Base-by-base conservation (phyloP, 352 stramenopile species). In the Discostella stelligera region DNA sequence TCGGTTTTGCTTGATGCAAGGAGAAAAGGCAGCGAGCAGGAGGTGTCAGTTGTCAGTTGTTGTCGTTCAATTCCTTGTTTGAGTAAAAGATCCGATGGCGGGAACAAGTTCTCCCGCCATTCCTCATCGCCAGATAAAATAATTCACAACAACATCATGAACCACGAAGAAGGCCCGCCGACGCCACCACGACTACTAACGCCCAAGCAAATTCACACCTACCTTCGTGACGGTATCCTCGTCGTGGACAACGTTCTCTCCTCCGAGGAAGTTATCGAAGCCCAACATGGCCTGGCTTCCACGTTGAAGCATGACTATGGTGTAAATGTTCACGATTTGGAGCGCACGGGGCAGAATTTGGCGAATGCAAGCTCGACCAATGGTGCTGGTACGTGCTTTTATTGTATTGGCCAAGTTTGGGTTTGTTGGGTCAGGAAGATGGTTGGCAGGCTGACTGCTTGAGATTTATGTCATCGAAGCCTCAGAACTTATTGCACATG, bases 211-310 rank as follows among this genome's bases (percentile, higher is more conserved):
- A 80, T 88, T 39, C 27, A 84, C 53, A 62, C 74, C 46, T 90
- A 79, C 58, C 55, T 85, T 0, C 13, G 52, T 8, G 59, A 87
- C 59, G 86, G 86, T 23, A 66, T 92, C 39, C 65, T 92, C 20
- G 84, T 92, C 0, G 84, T 90, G 2, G 62, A 83, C 9, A 55
- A 87, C 66, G 49, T 92, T 14, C 56, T 92, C 3, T 71, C 67
- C 0, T 2, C 54, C 16, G 18, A 72, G 10, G 80, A 92, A 58
- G 5, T 91, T 0, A 9, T 53, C 20, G 30, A 77, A 44, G 77
- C 82, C 3, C 67, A 65, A 44, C 25, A 41, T 14, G 85, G 80
- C 46, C 52, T 92, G 4, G 27, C 75, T 18, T 8, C 67, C 23
- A 89, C 82, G 20, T 66, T 92, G 11, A 0, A 16, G 6, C 5